Evolutionary conservation across 139 green algal genomes (phyloP).

Genomic region (Volvox africanus): DNA sequence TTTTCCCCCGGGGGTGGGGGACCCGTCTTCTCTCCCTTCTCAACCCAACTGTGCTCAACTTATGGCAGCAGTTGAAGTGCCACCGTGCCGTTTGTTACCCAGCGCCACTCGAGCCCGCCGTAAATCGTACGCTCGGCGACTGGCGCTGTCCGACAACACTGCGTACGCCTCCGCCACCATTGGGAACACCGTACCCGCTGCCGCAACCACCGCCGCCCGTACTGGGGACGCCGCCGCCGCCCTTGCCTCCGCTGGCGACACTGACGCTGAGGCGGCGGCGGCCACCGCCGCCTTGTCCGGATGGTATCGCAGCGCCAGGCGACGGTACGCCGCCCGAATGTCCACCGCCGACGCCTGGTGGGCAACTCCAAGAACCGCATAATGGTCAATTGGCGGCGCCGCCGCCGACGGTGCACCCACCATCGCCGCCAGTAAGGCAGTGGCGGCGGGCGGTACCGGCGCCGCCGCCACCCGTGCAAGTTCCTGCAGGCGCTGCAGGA

Average conservation of each 20-base stretch:
- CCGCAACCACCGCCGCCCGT: slow-evolving; percentile 23
- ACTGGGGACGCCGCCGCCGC: slow-evolving; percentile 45
- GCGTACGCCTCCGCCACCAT: slow-evolving; percentile 66
- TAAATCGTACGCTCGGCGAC: slow-evolving; percentile 47
- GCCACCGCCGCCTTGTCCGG: slow-evolving; percentile 67
- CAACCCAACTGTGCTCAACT: too few relatives aligned
- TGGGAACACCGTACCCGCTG: slow-evolving; percentile 66
- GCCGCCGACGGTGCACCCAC: background rate
- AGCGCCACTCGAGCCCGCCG: slow-evolving; percentile 3
- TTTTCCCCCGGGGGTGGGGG: too few relatives aligned
- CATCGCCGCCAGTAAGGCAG: background rate
- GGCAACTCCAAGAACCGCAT: slow-evolving; percentile 65
- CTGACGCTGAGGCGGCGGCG: background rate
- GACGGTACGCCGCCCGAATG: slow-evolving; percentile 62
- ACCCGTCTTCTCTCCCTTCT: too few relatives aligned
- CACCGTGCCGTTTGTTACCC: background rate
- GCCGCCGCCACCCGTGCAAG: background rate
- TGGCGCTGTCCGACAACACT: slow-evolving; percentile 58
- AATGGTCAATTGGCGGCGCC: slow-evolving; percentile 56
- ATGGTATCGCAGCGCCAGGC: slow-evolving; percentile 69
- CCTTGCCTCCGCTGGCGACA: background rate
- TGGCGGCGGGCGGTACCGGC: background rate
- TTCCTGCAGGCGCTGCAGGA: background rate
- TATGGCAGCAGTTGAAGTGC: background rate
- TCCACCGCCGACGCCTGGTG: slow-evolving; percentile 46